Evolutionary conservation across 148 eudicot genomes (phyloP).

Genomic region (Agrostemma githago): DNA sequence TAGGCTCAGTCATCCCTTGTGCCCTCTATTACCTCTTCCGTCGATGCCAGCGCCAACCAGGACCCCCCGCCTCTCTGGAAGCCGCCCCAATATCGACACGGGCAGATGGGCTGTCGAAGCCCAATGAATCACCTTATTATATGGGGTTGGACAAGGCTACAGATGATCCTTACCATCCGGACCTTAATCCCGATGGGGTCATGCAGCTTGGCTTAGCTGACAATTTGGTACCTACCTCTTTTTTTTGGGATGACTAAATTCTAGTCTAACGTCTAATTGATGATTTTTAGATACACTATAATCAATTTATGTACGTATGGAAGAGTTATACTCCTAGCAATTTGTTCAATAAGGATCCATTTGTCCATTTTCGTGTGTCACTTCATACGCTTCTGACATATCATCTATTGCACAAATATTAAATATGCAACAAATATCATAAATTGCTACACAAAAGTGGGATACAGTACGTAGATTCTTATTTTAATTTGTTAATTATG

Average conservation of each 20-base stretch:
- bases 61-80: not conserved
- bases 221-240: not conserved
- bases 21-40: conserved; percentile 5
- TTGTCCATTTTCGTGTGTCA: too few relatives aligned
- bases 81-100: not conserved
- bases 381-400: too few relatives aligned
- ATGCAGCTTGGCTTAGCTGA: conserved; percentile 9
- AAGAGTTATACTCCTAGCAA: too few relatives aligned
- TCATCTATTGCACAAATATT: too few relatives aligned
- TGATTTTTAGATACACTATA: too few relatives aligned
- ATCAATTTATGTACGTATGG: too few relatives aligned
- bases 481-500: not conserved
- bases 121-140: conserved; percentile 2
- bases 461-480: too few relatives aligned
- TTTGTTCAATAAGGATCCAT: too few relatives aligned
- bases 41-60: not conserved
- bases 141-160: not conserved
- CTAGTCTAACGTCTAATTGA: too few relatives aligned
- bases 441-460: too few relatives aligned
- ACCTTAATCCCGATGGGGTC: not conserved
- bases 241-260: not conserved
- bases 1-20: conserved; percentile 6
- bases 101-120: not conserved
- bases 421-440: too few relatives aligned
- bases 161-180: conserved; percentile 3